Percentiles rank a stretch among this genome's conserved stretches.
Conservation (phyloP, 2,329 filamentous ascomycete species). For the Monilinia fructigena region DNA sequence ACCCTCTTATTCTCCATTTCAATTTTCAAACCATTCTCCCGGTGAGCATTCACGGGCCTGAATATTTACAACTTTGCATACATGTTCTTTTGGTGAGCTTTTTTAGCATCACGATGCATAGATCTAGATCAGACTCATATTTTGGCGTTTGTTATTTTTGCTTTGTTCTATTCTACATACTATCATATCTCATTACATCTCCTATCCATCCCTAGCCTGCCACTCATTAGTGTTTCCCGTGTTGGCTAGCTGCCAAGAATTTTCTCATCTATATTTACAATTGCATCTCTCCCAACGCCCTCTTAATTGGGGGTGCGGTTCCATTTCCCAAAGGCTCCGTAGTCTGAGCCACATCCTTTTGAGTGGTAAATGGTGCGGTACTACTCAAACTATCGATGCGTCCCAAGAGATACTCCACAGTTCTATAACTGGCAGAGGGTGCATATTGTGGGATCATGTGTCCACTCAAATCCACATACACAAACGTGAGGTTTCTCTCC, state of each 20-base stretch:
- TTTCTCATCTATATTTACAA: background rate
- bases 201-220: too few relatives aligned
- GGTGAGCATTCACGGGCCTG: background rate
- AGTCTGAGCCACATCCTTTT: constrained; percentile 1
- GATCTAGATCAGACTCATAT: too few relatives aligned
- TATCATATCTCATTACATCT: background rate
- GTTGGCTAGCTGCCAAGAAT: background rate
- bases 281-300: background rate
- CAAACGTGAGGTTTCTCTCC: constrained; percentile 69
- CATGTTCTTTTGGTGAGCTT: background rate
- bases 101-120: background rate
- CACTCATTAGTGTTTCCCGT: background rate
- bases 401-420: constrained; percentile 74
- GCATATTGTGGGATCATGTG: constrained; percentile 67
- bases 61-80: too few relatives aligned
- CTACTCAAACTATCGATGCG: constrained; percentile 57
- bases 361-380: constrained; percentile 43
- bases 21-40: background rate
- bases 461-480: constrained; percentile 46
- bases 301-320: constrained; percentile 7
- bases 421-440: constrained; percentile 65
- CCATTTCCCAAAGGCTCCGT: background rate
- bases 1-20: too few relatives aligned
- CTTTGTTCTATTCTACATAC: too few relatives aligned
- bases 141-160: too few relatives aligned